These are phyloP conservation scores for Candida mattraensis DNA, from an alignment of 805 yeast species.

Conservation along the genomic window DNA sequence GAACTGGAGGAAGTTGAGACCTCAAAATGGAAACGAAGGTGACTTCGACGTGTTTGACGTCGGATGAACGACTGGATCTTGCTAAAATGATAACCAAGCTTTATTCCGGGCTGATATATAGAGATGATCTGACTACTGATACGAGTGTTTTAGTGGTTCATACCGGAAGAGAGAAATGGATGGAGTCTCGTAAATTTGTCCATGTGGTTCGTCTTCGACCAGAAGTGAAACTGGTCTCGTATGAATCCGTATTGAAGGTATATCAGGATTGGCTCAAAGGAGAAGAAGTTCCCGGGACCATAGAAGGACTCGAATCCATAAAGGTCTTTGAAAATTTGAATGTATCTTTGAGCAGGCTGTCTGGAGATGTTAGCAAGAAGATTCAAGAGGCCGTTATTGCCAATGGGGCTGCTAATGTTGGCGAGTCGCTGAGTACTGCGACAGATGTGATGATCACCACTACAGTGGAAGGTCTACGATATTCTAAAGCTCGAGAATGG, in stretches of 20 bases:
- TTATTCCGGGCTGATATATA: conserved; percentile 19
- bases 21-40: too few relatives aligned
- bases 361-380: conserved; percentile 20
- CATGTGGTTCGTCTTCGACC: conserved; percentile 49
- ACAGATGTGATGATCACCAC: conserved; percentile 49
- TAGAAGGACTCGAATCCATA: conserved; percentile 21
- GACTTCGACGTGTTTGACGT: conserved; percentile 31
- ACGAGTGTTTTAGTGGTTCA: conserved; percentile 27
- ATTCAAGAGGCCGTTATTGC: conserved; percentile 34
- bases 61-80: conserved; percentile 17
- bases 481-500: conserved; percentile 53
- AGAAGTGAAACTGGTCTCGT: conserved; percentile 56
- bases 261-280: conserved; percentile 60
- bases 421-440: conserved; percentile 47
- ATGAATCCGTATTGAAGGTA: conserved; percentile 44
- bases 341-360: conserved; percentile 39
- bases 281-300: conserved; percentile 22
- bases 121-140: conserved; percentile 29
- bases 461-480: conserved; percentile 52
- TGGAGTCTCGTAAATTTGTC: conserved; percentile 51
- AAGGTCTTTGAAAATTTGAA: conserved; percentile 44
- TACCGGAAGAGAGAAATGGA: conserved; percentile 26
- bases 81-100: conserved; percentile 16
- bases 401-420: conserved; percentile 48
- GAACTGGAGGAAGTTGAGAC: conserved; percentile 5